These are phyloP conservation scores for Saturnispora sekii DNA, from an alignment of 805 yeast species.

Conservation along the genomic window DNA sequence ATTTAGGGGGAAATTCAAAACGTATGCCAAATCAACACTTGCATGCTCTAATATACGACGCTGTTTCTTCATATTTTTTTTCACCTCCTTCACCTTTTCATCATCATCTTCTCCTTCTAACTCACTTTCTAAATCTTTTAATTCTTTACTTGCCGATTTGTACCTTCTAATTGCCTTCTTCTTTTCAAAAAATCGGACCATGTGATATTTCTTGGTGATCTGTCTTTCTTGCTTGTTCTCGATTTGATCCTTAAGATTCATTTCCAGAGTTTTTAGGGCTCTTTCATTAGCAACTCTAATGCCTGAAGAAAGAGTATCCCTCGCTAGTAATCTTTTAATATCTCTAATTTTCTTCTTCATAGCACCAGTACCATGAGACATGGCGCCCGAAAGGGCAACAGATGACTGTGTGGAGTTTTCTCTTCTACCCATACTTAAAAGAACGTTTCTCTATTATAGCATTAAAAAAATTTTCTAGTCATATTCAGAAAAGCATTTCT, in stretches of 20 bases:
- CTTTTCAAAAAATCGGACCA: conserved; percentile 85
- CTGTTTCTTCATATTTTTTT: conserved; percentile 27
- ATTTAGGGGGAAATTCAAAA: conserved; percentile 65
- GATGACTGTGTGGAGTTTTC: conserved; percentile 7
- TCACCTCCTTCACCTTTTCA: conserved; percentile 19
- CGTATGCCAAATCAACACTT: conserved; percentile 66
- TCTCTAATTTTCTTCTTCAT: conserved; percentile 84
- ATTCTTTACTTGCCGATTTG: conserved; percentile 37
- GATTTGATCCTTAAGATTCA: conserved; percentile 36
- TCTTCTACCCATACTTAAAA: conserved; percentile 8
- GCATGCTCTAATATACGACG: conserved; percentile 44
- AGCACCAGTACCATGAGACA: conserved; percentile 34
- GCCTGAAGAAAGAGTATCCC: conserved; percentile 48
- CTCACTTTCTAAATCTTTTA: conserved; percentile 27
- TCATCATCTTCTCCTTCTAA: conserved; percentile 6
- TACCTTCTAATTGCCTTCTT: conserved; percentile 73
- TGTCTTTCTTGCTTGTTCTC: conserved; percentile 31
- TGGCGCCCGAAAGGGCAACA: conserved; percentile 24
- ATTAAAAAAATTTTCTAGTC: not conserved
- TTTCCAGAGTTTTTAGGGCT: conserved; percentile 36
- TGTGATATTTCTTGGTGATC: conserved; percentile 68
- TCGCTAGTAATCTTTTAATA: conserved; percentile 55
- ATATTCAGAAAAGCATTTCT: conserved; percentile 15
- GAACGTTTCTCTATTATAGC: not conserved
- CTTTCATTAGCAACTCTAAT: conserved; percentile 39